Percentiles rank a stretch among this genome's conserved stretches.
phyloP scores from a whole-genome alignment of 129 eudicot species.

The Chrysanthemum makinoi region DNA sequence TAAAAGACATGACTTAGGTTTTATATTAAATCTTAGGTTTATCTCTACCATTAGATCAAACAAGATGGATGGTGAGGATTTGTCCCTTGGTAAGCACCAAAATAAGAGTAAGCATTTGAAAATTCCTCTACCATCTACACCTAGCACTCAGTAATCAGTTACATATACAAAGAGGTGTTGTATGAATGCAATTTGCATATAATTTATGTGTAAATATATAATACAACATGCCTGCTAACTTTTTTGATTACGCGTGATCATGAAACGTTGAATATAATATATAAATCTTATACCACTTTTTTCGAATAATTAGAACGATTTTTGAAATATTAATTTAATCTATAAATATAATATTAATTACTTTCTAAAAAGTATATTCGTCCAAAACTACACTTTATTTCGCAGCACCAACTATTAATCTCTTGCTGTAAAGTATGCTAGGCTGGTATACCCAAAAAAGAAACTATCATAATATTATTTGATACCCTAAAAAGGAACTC shows the following conservation, averaged over 20 bases:
- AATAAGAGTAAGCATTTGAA: too few relatives aligned
- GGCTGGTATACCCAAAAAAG: constrained; percentile 37
- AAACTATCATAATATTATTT: constrained; percentile 7
- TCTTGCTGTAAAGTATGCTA: constrained; percentile 40
- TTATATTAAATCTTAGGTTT: too few relatives aligned
- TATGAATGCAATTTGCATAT: neutral
- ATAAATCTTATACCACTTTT: neutral
- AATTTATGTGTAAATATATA: neutral
- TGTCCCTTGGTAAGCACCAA: too few relatives aligned
- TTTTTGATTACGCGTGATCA: constrained; percentile 22
- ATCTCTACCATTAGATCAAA: too few relatives aligned
- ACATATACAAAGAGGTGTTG: too few relatives aligned
- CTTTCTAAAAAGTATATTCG: constrained; percentile 33
- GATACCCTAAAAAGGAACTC: constrained; percentile 27
- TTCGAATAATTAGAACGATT: constrained; percentile 1
- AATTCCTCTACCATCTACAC: too few relatives aligned
- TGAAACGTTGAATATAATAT: neutral
- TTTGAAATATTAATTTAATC: neutral
- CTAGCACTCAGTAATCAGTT: too few relatives aligned
- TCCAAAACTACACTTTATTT: constrained; percentile 37
- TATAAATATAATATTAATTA: neutral
- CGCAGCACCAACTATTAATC: neutral
- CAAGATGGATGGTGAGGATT: too few relatives aligned
- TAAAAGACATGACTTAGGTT: too few relatives aligned
- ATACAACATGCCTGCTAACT: neutral